Evolutionary conservation across 140 eudicot species (phyloP).

Genomic region (Flaveria floridana): DNA sequence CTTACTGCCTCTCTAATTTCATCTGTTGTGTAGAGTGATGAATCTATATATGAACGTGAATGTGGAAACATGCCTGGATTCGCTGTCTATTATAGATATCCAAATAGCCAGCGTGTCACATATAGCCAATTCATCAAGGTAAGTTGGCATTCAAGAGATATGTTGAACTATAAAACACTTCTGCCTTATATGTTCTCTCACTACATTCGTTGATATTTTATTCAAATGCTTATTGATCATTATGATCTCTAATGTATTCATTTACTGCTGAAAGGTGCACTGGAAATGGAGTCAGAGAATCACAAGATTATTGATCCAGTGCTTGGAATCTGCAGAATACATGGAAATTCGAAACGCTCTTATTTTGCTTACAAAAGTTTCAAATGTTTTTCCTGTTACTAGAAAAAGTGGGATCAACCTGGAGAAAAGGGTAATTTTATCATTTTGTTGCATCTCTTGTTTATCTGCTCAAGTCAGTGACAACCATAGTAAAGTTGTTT

Average conservation of each 20-base stretch:
- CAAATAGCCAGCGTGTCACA: constrained; percentile 97
- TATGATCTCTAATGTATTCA: constrained; percentile 4
- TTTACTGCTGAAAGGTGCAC: constrained; percentile 68
- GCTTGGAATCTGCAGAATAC: constrained; percentile 92
- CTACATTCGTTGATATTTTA: background rate
- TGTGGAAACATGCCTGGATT: constrained; percentile 99
- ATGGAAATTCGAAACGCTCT: constrained; percentile 98
- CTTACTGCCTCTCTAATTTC: constrained; percentile 21
- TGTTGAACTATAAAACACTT: background rate
- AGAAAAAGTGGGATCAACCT: constrained; percentile 98
- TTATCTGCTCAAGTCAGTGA: background rate
- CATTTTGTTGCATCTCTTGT: background rate
- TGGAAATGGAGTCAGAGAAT: constrained; percentile 99
- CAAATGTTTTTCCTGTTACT: constrained; percentile 93
- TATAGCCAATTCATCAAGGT: constrained; percentile 94
- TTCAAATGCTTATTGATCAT: background rate
- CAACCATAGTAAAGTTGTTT: constrained; percentile 12
- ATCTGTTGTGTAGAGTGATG: constrained; percentile 72
- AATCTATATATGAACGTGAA: constrained; percentile 91
- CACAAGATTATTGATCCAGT: constrained; percentile 85
- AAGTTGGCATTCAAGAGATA: constrained; percentile 19
- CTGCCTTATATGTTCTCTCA: no score
- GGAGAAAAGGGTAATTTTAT: constrained; percentile 78
- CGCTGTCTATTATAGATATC: constrained; percentile 95
- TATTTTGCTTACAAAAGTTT: constrained; percentile 85